Percentiles rank a stretch among this genome's conserved stretches.
Conservation (phyloP, 495 filamentous ascomycete genomes). For the Podospora fimiseda region DNA sequence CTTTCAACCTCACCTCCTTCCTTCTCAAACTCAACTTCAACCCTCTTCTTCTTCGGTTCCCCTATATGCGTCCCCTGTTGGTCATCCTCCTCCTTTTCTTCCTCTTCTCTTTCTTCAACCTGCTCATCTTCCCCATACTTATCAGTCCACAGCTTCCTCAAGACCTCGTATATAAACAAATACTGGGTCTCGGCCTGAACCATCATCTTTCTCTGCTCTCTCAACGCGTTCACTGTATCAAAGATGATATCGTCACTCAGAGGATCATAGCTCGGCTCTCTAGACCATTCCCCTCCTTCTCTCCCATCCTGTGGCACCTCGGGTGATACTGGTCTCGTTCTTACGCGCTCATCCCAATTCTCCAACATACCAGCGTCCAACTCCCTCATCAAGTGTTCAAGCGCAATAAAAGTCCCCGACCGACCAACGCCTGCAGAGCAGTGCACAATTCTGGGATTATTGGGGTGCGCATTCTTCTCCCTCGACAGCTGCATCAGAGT, state of each 20-base stretch:
- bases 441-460: conserved; percentile 83
- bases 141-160: conserved; percentile 62
- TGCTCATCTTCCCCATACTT: conserved; percentile 38
- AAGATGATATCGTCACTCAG: conserved; percentile 46
- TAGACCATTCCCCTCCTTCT: conserved; percentile 1
- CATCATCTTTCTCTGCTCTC: conserved; percentile 92
- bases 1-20: not conserved
- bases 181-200: conserved; percentile 87
- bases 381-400: conserved; percentile 82
- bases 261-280: not conserved
- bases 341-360: conserved; percentile 20
- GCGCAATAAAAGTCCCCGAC: conserved; percentile 89
- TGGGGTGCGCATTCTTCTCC: conserved; percentile 54
- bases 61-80: conserved; percentile 13
- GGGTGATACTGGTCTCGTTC: not conserved
- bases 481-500: conserved; percentile 70
- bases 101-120: conserved; percentile 26
- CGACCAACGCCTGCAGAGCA: conserved; percentile 93
- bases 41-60: conserved; percentile 42
- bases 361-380: conserved; percentile 68
- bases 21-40: conserved; percentile 30
- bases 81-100: conserved; percentile 18
- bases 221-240: conserved; percentile 70
- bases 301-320: not conserved
- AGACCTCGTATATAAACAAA: conserved; percentile 81